Conservation (phyloP, 768 basidiomycete species). For the Collybiopsis confluens region DNA sequence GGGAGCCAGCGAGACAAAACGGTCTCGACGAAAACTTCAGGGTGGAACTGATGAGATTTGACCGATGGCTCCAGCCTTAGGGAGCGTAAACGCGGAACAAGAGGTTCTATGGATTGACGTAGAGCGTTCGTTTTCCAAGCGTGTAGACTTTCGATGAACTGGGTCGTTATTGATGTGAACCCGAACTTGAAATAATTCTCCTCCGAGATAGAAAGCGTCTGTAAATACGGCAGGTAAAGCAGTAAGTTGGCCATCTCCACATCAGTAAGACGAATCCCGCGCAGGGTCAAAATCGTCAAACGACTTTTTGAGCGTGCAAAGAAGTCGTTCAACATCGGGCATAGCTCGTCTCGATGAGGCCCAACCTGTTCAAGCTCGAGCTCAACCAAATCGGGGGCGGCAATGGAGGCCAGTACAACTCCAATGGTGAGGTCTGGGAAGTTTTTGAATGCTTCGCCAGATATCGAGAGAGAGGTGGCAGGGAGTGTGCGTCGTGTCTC, state of each 20-base stretch:
- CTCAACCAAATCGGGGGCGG: background rate
- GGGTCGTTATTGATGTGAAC: background rate
- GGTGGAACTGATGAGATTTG: background rate
- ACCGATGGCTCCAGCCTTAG: background rate
- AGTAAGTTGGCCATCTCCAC: background rate
- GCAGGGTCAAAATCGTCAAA: background rate
- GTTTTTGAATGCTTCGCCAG: background rate
- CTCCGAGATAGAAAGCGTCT: background rate
- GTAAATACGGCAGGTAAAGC: background rate
- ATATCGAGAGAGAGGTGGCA: background rate
- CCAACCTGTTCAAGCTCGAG: background rate
- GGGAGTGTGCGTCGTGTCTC: background rate
- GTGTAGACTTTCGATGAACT: background rate
- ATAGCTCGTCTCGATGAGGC: background rate
- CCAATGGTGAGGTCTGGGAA: background rate
- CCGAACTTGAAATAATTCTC: background rate
- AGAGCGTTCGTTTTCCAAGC: background rate
- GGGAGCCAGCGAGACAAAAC: background rate
- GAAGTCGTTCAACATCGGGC: background rate
- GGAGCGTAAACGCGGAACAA: no score
- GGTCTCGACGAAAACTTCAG: background rate
- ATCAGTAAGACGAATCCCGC: background rate
- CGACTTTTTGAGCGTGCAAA: background rate
- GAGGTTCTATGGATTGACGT: background rate
- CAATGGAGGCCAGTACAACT: background rate